Conservation (phyloP, 768 basidiomycete species). For the Sarcomyxa edulis region DNA sequence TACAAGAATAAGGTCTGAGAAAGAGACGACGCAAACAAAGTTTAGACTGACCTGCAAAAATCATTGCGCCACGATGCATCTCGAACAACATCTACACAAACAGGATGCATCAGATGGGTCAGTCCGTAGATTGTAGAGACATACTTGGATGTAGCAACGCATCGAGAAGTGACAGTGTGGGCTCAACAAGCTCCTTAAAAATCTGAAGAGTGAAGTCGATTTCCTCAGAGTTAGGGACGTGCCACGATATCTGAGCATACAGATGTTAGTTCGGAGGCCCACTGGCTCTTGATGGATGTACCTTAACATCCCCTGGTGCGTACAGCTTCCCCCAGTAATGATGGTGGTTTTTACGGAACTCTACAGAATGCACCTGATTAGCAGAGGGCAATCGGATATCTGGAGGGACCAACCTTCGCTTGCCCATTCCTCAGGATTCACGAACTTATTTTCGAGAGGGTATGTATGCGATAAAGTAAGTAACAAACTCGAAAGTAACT, state of each 20-base stretch:
- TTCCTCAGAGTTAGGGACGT: slow-evolving; percentile 65
- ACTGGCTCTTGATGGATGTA: slow-evolving; percentile 24
- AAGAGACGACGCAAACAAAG: too few relatives aligned
- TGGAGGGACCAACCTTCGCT: slow-evolving; percentile 48
- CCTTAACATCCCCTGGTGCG: slow-evolving; percentile 61
- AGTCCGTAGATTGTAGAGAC: slow-evolving; percentile 9
- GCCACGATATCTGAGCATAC: slow-evolving; percentile 70
- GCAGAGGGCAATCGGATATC: neutral
- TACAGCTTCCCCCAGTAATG: slow-evolving; percentile 80
- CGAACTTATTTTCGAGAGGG: slow-evolving; percentile 75
- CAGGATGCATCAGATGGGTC: slow-evolving; percentile 6
- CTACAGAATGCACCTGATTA: slow-evolving; percentile 25
- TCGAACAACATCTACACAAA: slow-evolving; percentile 40
- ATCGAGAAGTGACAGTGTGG: slow-evolving; percentile 53
- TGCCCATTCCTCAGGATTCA: slow-evolving; percentile 72
- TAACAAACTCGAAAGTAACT: slow-evolving; percentile 66
- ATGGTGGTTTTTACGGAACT: slow-evolving; percentile 66
- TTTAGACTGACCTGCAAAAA: slow-evolving; percentile 71
- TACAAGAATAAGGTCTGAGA: too few relatives aligned
- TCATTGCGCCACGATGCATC: slow-evolving; percentile 78
- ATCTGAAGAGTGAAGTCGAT: slow-evolving; percentile 70
- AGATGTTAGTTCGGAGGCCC: neutral
- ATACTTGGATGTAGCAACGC: slow-evolving; percentile 47
- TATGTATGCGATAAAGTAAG: slow-evolving; percentile 78
- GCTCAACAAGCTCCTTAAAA: slow-evolving; percentile 62